Evolutionary conservation across 257 asterid genomes (phyloP).

Genomic region (Capsicum pubescens): DNA sequence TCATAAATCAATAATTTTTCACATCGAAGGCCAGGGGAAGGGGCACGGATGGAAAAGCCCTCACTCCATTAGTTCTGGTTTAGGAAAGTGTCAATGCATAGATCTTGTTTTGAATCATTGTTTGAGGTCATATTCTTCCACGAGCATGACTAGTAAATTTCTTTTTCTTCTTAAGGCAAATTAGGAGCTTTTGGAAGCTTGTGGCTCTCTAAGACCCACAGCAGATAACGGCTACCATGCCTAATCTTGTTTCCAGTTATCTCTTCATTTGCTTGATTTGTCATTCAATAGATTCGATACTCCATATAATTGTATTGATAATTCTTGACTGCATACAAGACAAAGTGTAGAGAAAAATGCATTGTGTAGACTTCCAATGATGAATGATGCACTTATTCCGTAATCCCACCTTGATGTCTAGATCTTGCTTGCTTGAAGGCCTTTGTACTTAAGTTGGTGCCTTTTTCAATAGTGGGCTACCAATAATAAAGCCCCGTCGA

Average conservation of each 20-base stretch:
- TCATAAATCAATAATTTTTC: background rate
- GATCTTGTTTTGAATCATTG: background rate
- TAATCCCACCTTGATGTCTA: background rate
- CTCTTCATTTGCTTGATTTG: background rate
- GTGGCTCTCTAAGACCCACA: background rate
- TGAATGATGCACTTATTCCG: too few relatives aligned
- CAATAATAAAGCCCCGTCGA: background rate
- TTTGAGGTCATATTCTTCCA: constrained; percentile 24
- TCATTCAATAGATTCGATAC: background rate
- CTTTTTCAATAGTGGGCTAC: background rate
- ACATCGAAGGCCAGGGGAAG: background rate
- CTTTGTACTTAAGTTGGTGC: background rate
- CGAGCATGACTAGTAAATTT: background rate
- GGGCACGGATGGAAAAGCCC: background rate
- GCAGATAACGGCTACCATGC: background rate
- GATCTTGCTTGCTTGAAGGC: background rate
- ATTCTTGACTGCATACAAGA: background rate
- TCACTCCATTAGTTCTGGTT: background rate
- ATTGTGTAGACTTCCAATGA: background rate
- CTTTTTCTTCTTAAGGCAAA: background rate
- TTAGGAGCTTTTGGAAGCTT: background rate
- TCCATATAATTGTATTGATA: background rate
- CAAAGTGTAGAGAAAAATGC: background rate
- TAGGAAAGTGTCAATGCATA: background rate
- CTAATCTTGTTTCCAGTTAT: background rate